Evolutionary conservation across 1,284 basidiomycete genomes (phyloP), one percentile per base, ranked within the genome.

Genomic region (Moesziomyces antarcticus): DNA sequence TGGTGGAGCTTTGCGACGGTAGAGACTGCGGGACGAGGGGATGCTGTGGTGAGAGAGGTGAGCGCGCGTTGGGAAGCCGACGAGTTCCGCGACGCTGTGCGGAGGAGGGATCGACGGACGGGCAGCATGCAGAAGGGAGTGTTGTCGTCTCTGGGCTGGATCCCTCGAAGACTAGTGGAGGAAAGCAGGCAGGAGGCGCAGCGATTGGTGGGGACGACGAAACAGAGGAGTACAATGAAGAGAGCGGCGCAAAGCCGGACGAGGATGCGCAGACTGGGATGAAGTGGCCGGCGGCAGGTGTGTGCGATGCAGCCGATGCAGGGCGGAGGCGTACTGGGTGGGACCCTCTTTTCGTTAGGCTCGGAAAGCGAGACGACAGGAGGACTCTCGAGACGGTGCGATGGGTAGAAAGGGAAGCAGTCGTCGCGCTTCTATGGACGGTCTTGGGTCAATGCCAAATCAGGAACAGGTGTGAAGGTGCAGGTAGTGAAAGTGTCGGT

Each of bases 111-210:
- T 56, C 63, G 63, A 33, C 63, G 63, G 55, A 72, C 52, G n/a
- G 69, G 62, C 55, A 72, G 69, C 69, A 72, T 72, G 46, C 63
- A 72, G 51, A 44, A 43, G 42, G 60, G 46, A 46, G 37, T n/a
- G 30, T 20, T n/a, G 51, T 59, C 50, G 66, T 69, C 66, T 59
- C 51, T 52, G 41, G 24, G 43, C 60, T 59, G 60, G 40, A 41
- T 59, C 43, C 60, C 66, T 49, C 60, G 57, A 27, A 22, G n/a
- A 44, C n/a, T 48, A 44, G 56, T 63, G 52, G 60, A 69, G 55
- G 56, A 51, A 50, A 58, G 59, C 65, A 62, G 59, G 50, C 52
- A 59, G 48, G 53, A 56, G 53, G 56, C 41, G 40, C 54, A 50
- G 50, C 44, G 59, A 44, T 69, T 30, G 60, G 27, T 56, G 51